A percentile compares a stretch with the other conserved stretches of the same genome.
These are phyloP conservation scores for Calendula officinalis DNA, from an alignment of 129 eudicot genomes.

Conservation along the genomic window DNA sequence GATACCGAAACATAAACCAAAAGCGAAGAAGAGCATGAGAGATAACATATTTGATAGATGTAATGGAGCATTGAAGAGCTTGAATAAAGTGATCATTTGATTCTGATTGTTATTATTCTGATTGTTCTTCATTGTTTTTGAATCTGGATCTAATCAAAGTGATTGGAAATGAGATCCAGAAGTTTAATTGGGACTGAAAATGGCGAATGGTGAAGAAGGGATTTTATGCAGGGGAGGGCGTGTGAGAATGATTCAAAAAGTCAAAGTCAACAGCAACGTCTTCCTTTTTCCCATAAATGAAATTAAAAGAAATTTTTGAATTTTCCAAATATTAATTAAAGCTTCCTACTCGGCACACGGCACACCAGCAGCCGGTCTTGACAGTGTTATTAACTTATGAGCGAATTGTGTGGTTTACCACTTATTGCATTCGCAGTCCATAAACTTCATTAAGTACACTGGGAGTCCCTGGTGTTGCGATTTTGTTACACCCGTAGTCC, in stretches of 20 bases:
- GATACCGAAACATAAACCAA: constrained; percentile 59
- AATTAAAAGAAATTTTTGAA: not conserved
- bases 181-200: not conserved
- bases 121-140: constrained; percentile 37
- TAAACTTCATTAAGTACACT: too few species aligned
- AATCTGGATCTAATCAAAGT: not conserved
- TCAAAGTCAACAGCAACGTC: constrained; percentile 31
- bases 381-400: constrained; percentile 19
- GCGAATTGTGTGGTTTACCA: too few species aligned
- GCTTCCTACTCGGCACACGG: constrained; percentile 28
- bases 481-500: too few species aligned
- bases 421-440: too few species aligned
- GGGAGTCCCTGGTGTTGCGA: too few species aligned
- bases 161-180: constrained; percentile 2
- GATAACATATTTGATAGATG: constrained; percentile 46
- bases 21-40: constrained; percentile 43
- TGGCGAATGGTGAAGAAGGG: constrained; percentile 14
- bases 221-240: constrained; percentile 19
- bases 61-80: constrained; percentile 35
- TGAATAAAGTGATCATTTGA: constrained; percentile 18
- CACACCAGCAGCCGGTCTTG: constrained; percentile 39
- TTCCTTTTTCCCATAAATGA: constrained; percentile 1
- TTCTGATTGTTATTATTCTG: constrained; percentile 25
- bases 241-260: constrained; percentile 28
- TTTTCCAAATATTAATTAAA: not conserved